A percentile compares a stretch with the other conserved stretches of the same genome.
Evolutionary conservation across 2,329 filamentous ascomycete species (phyloP).

Genomic region (Penicillium sp.): DNA sequence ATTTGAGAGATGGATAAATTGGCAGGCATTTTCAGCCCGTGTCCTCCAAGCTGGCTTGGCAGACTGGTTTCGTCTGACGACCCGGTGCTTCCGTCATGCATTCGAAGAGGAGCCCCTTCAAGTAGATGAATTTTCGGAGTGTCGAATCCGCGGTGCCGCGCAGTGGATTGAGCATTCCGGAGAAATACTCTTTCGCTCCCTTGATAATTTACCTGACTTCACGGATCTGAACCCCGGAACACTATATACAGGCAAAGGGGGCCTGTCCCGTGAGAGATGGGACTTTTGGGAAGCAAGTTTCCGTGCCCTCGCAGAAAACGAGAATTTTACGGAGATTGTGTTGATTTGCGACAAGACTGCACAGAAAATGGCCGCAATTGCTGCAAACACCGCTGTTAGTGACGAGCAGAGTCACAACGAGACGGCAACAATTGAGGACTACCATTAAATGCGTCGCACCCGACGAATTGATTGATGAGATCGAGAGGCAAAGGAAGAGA

Average conservation of each 20-base stretch:
- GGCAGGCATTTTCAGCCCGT: slow-evolving; percentile 4
- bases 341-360: not conserved
- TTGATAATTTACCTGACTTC: not conserved
- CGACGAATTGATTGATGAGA: too few species aligned
- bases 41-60: not conserved
- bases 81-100: not conserved
- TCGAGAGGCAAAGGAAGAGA: too few species aligned
- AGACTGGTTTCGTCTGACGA: not conserved
- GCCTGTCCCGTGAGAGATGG: not conserved
- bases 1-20: not conserved
- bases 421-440: too few species aligned
- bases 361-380: not conserved
- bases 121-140: not conserved
- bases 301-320: not conserved
- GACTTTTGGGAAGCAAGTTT: not conserved
- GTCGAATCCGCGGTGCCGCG: not conserved
- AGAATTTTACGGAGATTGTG: not conserved
- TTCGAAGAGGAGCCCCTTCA: not conserved
- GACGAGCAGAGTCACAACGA: not conserved
- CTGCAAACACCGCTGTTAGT: not conserved
- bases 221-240: not conserved
- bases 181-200: not conserved
- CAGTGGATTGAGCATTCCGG: not conserved
- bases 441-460: too few species aligned
- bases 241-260: not conserved